Conservation (phyloP, 2,329 filamentous ascomycete genomes). For the Colletotrichum melonis region DNA sequence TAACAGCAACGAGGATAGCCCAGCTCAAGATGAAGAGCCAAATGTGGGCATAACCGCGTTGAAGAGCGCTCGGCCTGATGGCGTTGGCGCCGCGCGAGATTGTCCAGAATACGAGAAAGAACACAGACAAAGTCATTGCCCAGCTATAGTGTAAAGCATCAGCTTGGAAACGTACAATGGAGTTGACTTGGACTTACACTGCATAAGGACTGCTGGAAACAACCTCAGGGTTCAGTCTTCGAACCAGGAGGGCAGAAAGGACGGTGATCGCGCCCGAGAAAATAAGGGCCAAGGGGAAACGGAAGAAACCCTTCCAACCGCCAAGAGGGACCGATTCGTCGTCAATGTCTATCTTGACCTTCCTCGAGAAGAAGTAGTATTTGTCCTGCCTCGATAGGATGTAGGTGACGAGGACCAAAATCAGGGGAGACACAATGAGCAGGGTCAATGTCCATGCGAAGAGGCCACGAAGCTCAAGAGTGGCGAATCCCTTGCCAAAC, state of each 20-base stretch:
- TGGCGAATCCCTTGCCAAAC: conserved; percentile 81
- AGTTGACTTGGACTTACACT: conserved; percentile 60
- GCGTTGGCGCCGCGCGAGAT: conserved; percentile 82
- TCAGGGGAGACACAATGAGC: conserved; percentile 81
- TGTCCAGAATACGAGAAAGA: conserved; percentile 86
- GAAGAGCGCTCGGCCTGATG: conserved; percentile 85
- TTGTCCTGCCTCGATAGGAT: conserved; percentile 79
- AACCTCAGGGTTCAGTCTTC: conserved; percentile 88
- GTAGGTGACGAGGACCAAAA: conserved; percentile 76
- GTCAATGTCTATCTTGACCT: conserved; percentile 62
- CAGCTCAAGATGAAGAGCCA: conserved; percentile 88
- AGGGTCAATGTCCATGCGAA: conserved; percentile 90
- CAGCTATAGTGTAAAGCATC: conserved; percentile 58
- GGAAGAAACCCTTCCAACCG: conserved; percentile 85
- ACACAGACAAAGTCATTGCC: conserved; percentile 86
- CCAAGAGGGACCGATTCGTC: conserved; percentile 73
- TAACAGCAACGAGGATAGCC: conserved; percentile 76
- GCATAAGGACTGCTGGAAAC: conserved; percentile 90
- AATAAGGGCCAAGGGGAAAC: conserved; percentile 81
- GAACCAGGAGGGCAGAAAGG: conserved; percentile 78
- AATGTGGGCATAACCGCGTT: conserved; percentile 81
- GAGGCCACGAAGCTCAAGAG: conserved; percentile 83
- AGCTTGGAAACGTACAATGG: conserved; percentile 8
- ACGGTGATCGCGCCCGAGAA: conserved; percentile 77
- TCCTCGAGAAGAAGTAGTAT: conserved; percentile 86